Conservation (phyloP, 768 basidiomycete genomes). For the Collybia sordida region DNA sequence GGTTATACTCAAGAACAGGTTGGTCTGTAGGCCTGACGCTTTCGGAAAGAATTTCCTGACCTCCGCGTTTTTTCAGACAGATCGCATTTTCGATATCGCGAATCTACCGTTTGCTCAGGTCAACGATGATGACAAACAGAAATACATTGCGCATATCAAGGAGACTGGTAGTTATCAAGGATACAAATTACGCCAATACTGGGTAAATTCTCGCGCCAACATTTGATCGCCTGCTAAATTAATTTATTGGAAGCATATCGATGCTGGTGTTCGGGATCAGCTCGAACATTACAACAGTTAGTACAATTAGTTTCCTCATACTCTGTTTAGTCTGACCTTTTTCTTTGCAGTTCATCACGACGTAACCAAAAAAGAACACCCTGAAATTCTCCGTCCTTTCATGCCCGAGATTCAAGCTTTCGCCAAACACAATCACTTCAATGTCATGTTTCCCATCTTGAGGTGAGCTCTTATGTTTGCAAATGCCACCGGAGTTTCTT, state of each 20-base stretch:
- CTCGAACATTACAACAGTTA: conserved; percentile 64
- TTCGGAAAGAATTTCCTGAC: background rate
- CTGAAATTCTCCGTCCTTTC: conserved; percentile 33
- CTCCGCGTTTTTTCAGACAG: conserved; percentile 25
- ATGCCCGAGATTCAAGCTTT: conserved; percentile 35
- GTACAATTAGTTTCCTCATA: conserved; percentile 10
- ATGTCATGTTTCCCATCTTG: conserved; percentile 34
- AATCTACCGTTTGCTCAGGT: conserved; percentile 39
- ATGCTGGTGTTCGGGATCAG: conserved; percentile 61
- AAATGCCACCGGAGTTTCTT: background rate
- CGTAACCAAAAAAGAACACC: conserved; percentile 32
- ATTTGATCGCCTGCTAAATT: background rate
- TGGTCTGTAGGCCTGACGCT: conserved; percentile 22
- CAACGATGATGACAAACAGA: conserved; percentile 34
- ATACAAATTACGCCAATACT: conserved; percentile 19
- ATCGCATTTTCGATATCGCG: conserved; percentile 44
- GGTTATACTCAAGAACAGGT: conserved; percentile 43
- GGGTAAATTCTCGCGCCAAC: conserved; percentile 8
- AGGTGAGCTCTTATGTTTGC: conserved; percentile 19
- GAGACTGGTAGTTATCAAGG: conserved; percentile 45
- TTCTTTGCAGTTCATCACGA: conserved; percentile 29
- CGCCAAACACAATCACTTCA: conserved; percentile 32
- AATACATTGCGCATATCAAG: conserved; percentile 32
- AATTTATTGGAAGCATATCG: conserved; percentile 47
- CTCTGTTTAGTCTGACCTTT: background rate